Evolutionary conservation across 768 basidiomycete species (phyloP).

Genomic region (Termitomyces sp.): DNA sequence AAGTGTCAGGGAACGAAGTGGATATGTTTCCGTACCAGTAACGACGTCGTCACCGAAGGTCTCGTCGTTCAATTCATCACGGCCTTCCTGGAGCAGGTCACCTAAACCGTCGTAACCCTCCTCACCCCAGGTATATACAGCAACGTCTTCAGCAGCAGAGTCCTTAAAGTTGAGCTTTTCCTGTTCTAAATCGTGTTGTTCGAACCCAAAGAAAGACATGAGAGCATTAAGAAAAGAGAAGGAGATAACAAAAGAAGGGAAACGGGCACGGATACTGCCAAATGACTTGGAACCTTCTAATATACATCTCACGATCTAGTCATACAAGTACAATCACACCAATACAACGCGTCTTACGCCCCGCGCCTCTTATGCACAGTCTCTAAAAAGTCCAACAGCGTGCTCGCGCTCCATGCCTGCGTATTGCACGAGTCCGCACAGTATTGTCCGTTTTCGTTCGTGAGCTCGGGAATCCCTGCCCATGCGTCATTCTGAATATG

Average conservation of each 20-base stretch:
- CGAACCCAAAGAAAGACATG: constrained; percentile 85
- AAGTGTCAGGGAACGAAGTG: neutral
- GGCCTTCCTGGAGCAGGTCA: constrained; percentile 80
- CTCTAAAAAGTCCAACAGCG: constrained; percentile 84
- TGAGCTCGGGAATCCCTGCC: constrained; percentile 92
- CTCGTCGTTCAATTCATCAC: constrained; percentile 94
- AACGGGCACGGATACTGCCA: neutral
- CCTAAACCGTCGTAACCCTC: constrained; percentile 88
- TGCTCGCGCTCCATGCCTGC: constrained; percentile 96
- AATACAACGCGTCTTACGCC: constrained; percentile 7
- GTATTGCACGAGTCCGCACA: constrained; percentile 89
- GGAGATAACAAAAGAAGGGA: neutral
- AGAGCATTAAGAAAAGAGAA: constrained; percentile 26
- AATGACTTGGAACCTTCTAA: neutral
- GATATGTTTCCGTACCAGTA: constrained; percentile 56
- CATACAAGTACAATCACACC: constrained; percentile 11
- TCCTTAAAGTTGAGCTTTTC: constrained; percentile 54
- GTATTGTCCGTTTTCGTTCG: constrained; percentile 76
- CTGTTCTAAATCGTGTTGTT: constrained; percentile 55
- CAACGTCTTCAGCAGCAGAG: constrained; percentile 61
- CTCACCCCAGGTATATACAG: constrained; percentile 91
- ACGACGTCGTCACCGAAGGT: constrained; percentile 76
- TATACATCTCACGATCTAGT: constrained; percentile 10
- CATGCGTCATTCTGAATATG: constrained; percentile 81
- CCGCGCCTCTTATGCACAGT: constrained; percentile 45